Percentiles rank a stretch among this genome's conserved stretches.
Evolutionary conservation across 495 filamentous ascomycete genomes (phyloP).

Genomic region (Penicillium alfredii): DNA sequence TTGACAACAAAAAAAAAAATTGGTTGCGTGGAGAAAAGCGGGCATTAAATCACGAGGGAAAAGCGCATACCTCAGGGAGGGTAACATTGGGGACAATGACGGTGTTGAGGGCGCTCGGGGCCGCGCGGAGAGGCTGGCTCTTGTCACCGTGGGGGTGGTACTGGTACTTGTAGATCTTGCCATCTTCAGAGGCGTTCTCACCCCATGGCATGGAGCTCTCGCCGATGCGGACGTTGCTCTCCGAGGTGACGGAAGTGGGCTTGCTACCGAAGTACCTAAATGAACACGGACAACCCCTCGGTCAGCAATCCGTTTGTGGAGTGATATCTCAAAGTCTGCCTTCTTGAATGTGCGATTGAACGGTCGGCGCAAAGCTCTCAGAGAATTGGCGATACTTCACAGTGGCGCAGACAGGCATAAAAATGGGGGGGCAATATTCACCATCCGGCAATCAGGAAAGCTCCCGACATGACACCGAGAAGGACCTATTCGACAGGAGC

Average conservation of each 20-base stretch:
- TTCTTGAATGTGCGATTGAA: not conserved
- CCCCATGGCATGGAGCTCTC: constrained; percentile 84
- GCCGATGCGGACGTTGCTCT: constrained; percentile 68
- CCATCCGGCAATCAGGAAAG: constrained; percentile 82
- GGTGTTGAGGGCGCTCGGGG: constrained; percentile 88
- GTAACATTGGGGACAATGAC: constrained; percentile 90
- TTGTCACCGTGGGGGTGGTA: constrained; percentile 89
- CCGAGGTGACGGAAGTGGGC: constrained; percentile 79
- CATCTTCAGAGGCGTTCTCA: constrained; percentile 53
- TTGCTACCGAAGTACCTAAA: constrained; percentile 61
- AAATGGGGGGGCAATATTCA: constrained; percentile 41
- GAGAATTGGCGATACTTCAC: constrained; percentile 4
- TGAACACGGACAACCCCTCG: constrained; percentile 4
- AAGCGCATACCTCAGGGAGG: constrained; percentile 69
- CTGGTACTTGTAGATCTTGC: constrained; percentile 70
- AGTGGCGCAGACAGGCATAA: constrained; percentile 6
- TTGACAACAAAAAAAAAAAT: no score
- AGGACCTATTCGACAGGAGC: constrained; percentile 69
- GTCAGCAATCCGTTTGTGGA: not conserved
- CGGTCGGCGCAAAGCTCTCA: not conserved
- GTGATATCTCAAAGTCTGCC: not conserved
- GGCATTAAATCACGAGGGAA: constrained; percentile 1
- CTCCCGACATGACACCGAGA: constrained; percentile 82
- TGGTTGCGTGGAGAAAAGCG: no score
- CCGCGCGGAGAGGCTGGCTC: constrained; percentile 70